Percentiles rank a stretch among this genome's conserved stretches.
Conservation (phyloP, 768 basidiomycete species). For the Lactarius sp. region DNA sequence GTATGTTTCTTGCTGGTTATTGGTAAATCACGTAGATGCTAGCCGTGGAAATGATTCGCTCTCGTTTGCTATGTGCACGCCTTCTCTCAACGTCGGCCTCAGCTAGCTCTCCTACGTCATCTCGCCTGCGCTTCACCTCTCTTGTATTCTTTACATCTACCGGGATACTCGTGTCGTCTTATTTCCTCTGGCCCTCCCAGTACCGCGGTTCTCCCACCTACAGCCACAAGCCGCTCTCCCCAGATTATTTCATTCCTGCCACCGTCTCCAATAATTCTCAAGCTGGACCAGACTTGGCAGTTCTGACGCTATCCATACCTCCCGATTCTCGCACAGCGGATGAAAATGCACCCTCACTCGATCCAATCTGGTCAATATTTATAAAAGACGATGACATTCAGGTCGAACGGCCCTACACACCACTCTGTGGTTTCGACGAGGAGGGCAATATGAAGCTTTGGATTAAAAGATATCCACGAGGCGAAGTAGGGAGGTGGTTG, state of each 20-base stretch:
- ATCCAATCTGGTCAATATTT: constrained; percentile 68
- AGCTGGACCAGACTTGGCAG: constrained; percentile 54
- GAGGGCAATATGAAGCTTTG: constrained; percentile 68
- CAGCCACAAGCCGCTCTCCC: constrained; percentile 29
- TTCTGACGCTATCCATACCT: constrained; percentile 59
- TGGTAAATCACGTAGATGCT: not conserved
- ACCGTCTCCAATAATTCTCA: constrained; percentile 50
- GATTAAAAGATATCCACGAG: constrained; percentile 73
- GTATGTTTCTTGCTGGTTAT: not conserved
- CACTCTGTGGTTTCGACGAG: constrained; percentile 63
- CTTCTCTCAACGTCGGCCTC: constrained; percentile 6
- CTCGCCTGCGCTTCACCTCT: constrained; percentile 17
- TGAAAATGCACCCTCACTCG: constrained; percentile 17
- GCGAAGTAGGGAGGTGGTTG: constrained; percentile 82
- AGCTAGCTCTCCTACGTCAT: not conserved
- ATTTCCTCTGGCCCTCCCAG: constrained; percentile 48
- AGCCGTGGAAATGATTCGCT: constrained; percentile 8
- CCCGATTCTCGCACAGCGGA: constrained; percentile 30
- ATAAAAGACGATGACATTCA: constrained; percentile 87
- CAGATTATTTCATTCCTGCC: constrained; percentile 48
- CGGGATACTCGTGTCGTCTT: constrained; percentile 42
- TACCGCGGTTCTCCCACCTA: constrained; percentile 44
- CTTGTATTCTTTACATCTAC: constrained; percentile 36
- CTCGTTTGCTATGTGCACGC: constrained; percentile 11
- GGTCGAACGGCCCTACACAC: constrained; percentile 83